Conservation (phyloP, 2,329 filamentous ascomycete genomes). For the Bipolaris oryzae region DNA sequence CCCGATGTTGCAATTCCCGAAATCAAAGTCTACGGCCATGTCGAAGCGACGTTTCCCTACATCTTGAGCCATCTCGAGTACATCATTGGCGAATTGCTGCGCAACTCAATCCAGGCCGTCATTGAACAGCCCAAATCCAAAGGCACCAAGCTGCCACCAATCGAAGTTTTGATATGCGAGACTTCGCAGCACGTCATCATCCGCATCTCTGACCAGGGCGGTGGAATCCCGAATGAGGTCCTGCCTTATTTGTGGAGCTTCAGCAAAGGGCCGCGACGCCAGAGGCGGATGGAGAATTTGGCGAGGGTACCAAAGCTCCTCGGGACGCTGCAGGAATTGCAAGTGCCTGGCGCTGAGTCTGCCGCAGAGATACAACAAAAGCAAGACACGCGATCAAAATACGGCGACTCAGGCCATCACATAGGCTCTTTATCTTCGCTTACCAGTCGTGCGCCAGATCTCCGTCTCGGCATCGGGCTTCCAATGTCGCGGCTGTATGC, state of each 20-base stretch:
- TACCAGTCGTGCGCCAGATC: slow-evolving; percentile 80
- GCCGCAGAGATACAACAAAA: slow-evolving; percentile 24
- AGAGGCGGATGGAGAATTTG: slow-evolving; percentile 81
- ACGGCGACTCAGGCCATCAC: slow-evolving; percentile 33
- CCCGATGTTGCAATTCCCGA: slow-evolving; percentile 74
- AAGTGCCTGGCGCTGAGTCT: slow-evolving; percentile 44
- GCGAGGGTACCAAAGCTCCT: slow-evolving; percentile 87
- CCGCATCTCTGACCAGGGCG: slow-evolving; percentile 91
- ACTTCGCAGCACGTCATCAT: slow-evolving; percentile 94
- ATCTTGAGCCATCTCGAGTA: slow-evolving; percentile 97
- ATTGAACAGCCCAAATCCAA: slow-evolving; percentile 71
- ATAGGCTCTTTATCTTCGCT: slow-evolving; percentile 77
- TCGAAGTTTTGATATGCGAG: slow-evolving; percentile 94
- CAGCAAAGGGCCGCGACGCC: slow-evolving; percentile 83
- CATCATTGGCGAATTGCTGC: slow-evolving; percentile 91
- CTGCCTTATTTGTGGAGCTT: slow-evolving; percentile 96
- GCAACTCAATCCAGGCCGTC: slow-evolving; percentile 92
- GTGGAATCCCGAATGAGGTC: slow-evolving; percentile 84
- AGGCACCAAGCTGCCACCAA: slow-evolving; percentile 69
- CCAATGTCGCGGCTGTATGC: slow-evolving; percentile 94
- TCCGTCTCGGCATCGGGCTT: slow-evolving; percentile 89
- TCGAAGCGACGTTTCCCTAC: slow-evolving; percentile 91
- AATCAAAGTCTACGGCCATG: slow-evolving; percentile 81
- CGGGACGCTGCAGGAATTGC: slow-evolving; percentile 88
- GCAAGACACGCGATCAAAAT: slow-evolving; percentile 27